Evolutionary conservation across 306 rosid genomes (phyloP), one percentile per base, ranked within the genome.

Genomic region (Vicia villosa): DNA sequence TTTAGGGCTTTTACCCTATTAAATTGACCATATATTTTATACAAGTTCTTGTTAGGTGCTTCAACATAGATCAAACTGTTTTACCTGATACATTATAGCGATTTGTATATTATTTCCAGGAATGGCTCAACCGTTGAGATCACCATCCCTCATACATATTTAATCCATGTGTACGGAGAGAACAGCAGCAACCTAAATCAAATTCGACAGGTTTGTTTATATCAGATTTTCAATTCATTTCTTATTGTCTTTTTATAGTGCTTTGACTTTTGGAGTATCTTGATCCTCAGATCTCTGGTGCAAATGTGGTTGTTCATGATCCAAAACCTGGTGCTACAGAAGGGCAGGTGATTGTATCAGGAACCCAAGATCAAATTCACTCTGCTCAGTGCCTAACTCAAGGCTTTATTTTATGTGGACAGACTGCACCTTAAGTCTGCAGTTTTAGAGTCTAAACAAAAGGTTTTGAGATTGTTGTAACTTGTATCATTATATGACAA

Each of bases 311-410:
- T 50, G 74, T 87, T 77, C 87, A 80, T 63, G 91, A 89, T 62
- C 72, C 84, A 40, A 85, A 85, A 38, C 87, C 86, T 4, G 91
- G 89, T 63, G 89, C 83, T 2, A 28, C 72, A 2, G 96, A 89
- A 76, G 88, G 86, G 46, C 37, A 73, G 68, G 89, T 83, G 46
- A 63, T 59, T 12, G 77, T 89, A 54, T 80, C 87, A 4, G 97
- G 97, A 70, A 55, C 82, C 19, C 84, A 87, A 0, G 87, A 77
- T 59, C 91, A 87, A 81, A 82, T 78, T 43, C 86, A 78, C 16
- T 78, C 80, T 73, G 93, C 97, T 30, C 96, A 88, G 63, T 74
- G 87, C 74, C 97, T 91, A 30, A 82, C 89, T 74, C 97, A 91
- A n/a, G 97, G 86, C 64, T 91, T 91, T 89, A 89, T 91, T 64